phyloP scores from a whole-genome alignment of 1,284 basidiomycete genomes.

The Sanguinoderma infundibulare region DNA sequence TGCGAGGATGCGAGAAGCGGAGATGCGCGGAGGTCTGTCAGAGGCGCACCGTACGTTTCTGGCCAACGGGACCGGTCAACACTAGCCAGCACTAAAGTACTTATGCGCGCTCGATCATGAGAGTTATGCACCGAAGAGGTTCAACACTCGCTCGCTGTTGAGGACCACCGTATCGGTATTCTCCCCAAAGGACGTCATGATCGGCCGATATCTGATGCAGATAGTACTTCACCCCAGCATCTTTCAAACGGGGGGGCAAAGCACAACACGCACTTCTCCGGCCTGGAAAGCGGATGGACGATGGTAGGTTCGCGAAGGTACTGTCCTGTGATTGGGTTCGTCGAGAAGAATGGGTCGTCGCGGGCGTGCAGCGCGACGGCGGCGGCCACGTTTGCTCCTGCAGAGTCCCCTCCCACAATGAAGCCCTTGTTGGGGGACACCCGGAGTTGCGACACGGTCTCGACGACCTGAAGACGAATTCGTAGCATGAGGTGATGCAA shows the following conservation, averaged over 20 bases:
- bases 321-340: conserved; percentile 17
- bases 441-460: conserved; percentile 6
- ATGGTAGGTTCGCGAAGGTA: conserved; percentile 6
- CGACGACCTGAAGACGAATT: conserved; percentile 2
- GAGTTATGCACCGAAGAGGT: neutral
- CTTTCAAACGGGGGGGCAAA: too few relatives aligned
- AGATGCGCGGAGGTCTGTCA: conserved; percentile 18
- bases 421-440: conserved; percentile 24
- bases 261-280: neutral
- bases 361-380: conserved; percentile 26
- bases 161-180: neutral
- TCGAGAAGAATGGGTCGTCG: conserved; percentile 28
- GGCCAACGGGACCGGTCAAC: too few relatives aligned
- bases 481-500: too few relatives aligned
- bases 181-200: neutral
- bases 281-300: neutral
- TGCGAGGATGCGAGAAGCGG: conserved; percentile 23
- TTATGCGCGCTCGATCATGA: too few relatives aligned
- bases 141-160: neutral
- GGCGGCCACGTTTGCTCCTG: conserved; percentile 30
- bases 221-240: too few relatives aligned
- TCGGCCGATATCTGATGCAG: neutral
- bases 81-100: too few relatives aligned
- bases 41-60: conserved; percentile 12
- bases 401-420: conserved; percentile 31